Percentiles rank a stretch among this genome's conserved stretches.
These are phyloP conservation scores for Aristolochia californica DNA, from an alignment of 164 flowering plant species.

Conservation along the genomic window DNA sequence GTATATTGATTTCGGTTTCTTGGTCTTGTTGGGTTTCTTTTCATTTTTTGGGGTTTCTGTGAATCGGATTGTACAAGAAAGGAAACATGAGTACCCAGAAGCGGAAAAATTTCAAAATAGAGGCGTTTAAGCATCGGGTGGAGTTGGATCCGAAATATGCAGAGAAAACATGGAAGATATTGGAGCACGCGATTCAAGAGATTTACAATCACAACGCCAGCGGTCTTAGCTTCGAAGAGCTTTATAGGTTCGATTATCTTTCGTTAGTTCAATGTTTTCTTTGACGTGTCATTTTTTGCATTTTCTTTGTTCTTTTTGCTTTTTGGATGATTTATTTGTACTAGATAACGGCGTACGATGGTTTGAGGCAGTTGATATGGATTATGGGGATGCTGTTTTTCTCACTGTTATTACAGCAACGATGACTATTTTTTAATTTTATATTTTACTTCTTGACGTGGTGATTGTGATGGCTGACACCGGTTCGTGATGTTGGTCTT, in stretches of 20 bases:
- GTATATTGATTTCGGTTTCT: too few relatives aligned
- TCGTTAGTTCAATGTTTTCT: neutral
- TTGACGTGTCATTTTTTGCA: neutral
- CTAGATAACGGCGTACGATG: too few relatives aligned
- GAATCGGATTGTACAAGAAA: neutral
- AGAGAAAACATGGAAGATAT: conserved; percentile 84
- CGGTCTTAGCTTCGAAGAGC: conserved; percentile 89
- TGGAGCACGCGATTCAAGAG: conserved; percentile 94
- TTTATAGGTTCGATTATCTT: conserved; percentile 52
- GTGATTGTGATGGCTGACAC: too few relatives aligned
- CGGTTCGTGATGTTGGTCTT: too few relatives aligned
- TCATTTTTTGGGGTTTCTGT: neutral
- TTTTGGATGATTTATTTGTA: too few relatives aligned
- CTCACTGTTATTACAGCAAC: too few relatives aligned
- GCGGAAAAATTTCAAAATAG: conserved; percentile 84
- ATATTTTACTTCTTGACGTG: too few relatives aligned
- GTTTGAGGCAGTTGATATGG: too few relatives aligned
- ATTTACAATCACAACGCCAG: conserved; percentile 95
- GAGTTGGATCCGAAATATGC: conserved; percentile 93
- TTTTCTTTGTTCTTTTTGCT: neutral
- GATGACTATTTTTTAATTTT: too few relatives aligned
- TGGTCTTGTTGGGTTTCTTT: neutral
- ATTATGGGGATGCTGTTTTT: too few relatives aligned
- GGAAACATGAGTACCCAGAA: conserved; percentile 67
- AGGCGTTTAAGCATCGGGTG: conserved; percentile 79